These are phyloP conservation scores for Aspergillus sp. DNA, from an alignment of 2,329 filamentous ascomycete species.

Conservation along the genomic window DNA sequence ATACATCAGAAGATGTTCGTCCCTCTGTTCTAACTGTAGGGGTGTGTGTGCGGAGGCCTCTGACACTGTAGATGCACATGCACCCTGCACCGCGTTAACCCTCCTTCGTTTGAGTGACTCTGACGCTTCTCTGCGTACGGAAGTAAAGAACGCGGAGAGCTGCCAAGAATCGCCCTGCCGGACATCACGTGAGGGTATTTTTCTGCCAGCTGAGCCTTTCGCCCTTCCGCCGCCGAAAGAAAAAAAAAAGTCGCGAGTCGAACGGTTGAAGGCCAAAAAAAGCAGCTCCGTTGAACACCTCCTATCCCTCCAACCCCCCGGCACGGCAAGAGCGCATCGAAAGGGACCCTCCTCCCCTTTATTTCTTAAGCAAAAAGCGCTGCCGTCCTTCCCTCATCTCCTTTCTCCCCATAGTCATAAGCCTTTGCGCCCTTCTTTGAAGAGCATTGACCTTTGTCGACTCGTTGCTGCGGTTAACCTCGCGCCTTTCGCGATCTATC, in stretches of 20 bases:
- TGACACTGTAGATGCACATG: too few relatives aligned
- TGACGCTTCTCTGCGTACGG: too few relatives aligned
- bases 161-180: constrained; percentile 16
- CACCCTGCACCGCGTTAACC: too few relatives aligned
- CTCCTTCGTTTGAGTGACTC: too few relatives aligned
- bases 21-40: too few relatives aligned
- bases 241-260: constrained; percentile 17
- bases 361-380: not conserved
- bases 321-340: constrained; percentile 14
- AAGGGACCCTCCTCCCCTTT: constrained; percentile 6
- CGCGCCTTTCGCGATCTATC: constrained; percentile 19
- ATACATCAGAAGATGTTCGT: too few relatives aligned
- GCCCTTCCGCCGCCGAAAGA: constrained; percentile 4
- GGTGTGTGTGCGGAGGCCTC: too few relatives aligned
- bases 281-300: constrained; percentile 11
- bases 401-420: not conserved
- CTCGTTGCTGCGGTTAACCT: constrained; percentile 2
- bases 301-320: constrained; percentile 1
- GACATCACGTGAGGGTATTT: constrained; percentile 21
- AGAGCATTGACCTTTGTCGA: constrained; percentile 1
- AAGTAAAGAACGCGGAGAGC: not conserved
- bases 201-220: constrained; percentile 14
- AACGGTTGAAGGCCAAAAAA: constrained; percentile 11
- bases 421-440: not conserved
- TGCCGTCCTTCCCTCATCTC: not conserved